Conservation (phyloP, 2,329 filamentous ascomycete species). For the Aspergillus piperis region DNA sequence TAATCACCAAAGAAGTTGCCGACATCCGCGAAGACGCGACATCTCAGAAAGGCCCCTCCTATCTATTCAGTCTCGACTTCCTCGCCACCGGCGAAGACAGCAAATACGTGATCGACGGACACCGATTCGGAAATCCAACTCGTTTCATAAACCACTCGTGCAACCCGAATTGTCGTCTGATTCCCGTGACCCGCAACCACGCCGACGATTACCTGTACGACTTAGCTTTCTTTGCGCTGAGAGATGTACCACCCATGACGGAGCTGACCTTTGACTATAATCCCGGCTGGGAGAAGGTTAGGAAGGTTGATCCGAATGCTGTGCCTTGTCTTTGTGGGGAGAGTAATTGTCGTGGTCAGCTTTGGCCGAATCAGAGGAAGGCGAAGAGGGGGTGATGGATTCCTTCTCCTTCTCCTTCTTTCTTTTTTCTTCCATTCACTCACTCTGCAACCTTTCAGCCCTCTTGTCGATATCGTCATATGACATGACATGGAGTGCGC, state of each 20-base stretch:
- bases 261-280: constrained; percentile 54
- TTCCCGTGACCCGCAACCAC: constrained; percentile 45
- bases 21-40: constrained; percentile 39
- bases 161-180: constrained; percentile 49
- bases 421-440: no score
- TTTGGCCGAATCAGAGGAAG: constrained; percentile 44
- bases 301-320: constrained; percentile 38
- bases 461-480: background rate
- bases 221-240: constrained; percentile 50
- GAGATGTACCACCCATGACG: constrained; percentile 42
- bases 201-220: constrained; percentile 46
- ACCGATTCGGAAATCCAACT: constrained; percentile 44
- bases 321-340: constrained; percentile 49
- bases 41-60: constrained; percentile 36
- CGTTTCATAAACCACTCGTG: constrained; percentile 54
- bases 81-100: constrained; percentile 28
- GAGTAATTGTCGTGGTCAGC: constrained; percentile 44
- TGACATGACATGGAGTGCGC: no score
- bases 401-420: background rate
- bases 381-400: constrained; percentile 30
- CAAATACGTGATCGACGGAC: constrained; percentile 47
- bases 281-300: constrained; percentile 29
- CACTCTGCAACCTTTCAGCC: background rate
- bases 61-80: constrained; percentile 48
- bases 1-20: constrained; percentile 41